phyloP scores from a whole-genome alignment of 2,329 filamentous ascomycete species.

The Phialophora tarda region DNA sequence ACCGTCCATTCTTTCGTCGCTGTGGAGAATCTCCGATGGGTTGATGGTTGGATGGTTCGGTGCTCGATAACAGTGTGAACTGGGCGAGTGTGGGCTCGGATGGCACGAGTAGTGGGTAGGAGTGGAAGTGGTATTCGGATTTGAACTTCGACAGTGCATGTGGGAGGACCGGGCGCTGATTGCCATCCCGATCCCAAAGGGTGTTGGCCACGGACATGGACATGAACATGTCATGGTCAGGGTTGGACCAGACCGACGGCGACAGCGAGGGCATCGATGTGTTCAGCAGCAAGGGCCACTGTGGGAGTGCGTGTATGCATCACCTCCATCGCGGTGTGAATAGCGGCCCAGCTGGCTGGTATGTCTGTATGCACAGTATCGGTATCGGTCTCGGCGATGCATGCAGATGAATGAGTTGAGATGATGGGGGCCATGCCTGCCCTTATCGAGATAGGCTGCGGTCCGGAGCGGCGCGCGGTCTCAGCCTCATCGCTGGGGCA shows the following conservation, averaged over 20 bases:
- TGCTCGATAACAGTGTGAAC: neutral
- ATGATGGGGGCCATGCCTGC: neutral
- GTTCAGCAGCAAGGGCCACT: neutral
- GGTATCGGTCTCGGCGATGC: neutral
- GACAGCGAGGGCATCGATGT: neutral
- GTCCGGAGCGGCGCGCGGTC: slow-evolving; percentile 26
- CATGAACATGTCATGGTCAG: neutral
- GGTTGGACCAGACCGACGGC: neutral
- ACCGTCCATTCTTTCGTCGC: neutral
- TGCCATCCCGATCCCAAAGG: no score
- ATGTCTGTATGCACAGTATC: neutral
- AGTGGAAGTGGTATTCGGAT: no score
- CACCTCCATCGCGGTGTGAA: neutral
- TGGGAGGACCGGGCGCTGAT: no score
- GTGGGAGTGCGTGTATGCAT: neutral
- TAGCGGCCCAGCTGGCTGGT: neutral
- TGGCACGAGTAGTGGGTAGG: no score
- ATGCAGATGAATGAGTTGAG: neutral
- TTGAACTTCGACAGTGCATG: no score
- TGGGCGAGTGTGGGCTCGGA: no score
- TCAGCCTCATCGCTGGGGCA: slow-evolving; percentile 16
- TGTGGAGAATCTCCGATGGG: neutral
- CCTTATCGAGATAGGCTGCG: slow-evolving; percentile 26
- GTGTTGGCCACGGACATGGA: no score
- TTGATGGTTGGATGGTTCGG: neutral